Evolutionary conservation across 2,329 filamentous ascomycete genomes (phyloP).

Genomic region (Sclerotinia sclerotiorum): DNA sequence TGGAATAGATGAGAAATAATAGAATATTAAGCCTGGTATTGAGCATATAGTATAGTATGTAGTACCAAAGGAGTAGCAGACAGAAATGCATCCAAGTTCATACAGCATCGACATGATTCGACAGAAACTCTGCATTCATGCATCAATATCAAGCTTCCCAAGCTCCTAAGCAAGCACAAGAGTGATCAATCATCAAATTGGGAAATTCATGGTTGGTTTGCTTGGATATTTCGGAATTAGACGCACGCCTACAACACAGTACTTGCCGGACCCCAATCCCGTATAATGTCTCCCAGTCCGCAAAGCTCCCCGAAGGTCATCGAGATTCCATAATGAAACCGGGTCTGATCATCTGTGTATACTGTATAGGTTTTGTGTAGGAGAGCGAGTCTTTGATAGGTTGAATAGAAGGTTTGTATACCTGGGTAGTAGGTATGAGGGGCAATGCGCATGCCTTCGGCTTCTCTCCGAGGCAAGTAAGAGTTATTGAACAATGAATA

Average conservation of each 20-base stretch:
- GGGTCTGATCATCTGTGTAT: background rate
- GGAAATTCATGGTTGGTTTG: background rate
- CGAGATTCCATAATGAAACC: constrained; percentile 9
- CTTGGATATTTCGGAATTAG: constrained; percentile 12
- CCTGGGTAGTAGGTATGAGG: background rate
- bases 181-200: background rate
- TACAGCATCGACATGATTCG: constrained; percentile 3
- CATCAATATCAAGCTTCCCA: constrained; percentile 2
- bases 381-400: background rate
- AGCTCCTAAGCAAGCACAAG: constrained; percentile 11
- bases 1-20: background rate
- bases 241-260: constrained; percentile 2
- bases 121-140: background rate
- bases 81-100: constrained; percentile 2
- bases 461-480: constrained; percentile 1
- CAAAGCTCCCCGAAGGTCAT: background rate
- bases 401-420: background rate
- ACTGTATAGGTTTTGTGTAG: background rate
- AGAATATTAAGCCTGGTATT: background rate
- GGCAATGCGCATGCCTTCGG: constrained; percentile 1
- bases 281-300: background rate
- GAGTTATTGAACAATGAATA: background rate
- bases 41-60: background rate
- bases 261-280: constrained; percentile 7
- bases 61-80: constrained; percentile 1